phyloP scores from a whole-genome alignment of 23 red algal genomes.

The Cyanidioschyzon merolae region DNA sequence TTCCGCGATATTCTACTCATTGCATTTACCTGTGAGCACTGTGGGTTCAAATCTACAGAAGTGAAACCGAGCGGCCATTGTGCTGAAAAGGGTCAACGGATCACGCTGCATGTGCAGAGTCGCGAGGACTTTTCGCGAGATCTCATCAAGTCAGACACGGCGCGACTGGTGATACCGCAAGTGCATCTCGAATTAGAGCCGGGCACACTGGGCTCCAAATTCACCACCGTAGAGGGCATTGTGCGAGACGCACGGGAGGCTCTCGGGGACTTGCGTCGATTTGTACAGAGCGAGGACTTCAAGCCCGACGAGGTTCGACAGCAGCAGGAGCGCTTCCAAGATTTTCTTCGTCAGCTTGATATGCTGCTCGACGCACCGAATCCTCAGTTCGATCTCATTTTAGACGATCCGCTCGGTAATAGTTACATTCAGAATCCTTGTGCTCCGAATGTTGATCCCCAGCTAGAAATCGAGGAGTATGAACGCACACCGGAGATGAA shows the following conservation, averaged over 20 bases:
- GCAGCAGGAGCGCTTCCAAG: neutral
- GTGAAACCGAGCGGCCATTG: slow-evolving; percentile 28
- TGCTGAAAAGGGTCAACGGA: slow-evolving; percentile 4
- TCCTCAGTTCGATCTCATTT: slow-evolving; percentile 20
- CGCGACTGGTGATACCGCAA: slow-evolving; percentile 16
- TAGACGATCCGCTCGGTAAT: slow-evolving; percentile 46
- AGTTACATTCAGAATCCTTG: slow-evolving; percentile 40
- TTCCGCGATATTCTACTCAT: slow-evolving; percentile 39
- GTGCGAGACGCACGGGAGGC: slow-evolving; percentile 10
- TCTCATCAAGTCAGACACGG: slow-evolving; percentile 37
- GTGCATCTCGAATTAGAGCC: slow-evolving; percentile 18
- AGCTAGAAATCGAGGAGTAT: slow-evolving; percentile 26
- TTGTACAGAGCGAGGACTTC: slow-evolving; percentile 15
- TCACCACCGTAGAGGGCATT: slow-evolving; percentile 39
- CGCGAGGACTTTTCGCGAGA: slow-evolving; percentile 27
- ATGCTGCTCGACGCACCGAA: neutral
- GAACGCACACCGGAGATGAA: slow-evolving; percentile 28
- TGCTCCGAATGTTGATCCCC: slow-evolving; percentile 29
- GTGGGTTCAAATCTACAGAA: slow-evolving; percentile 33
- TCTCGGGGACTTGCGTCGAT: slow-evolving; percentile 7
- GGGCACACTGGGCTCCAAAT: slow-evolving; percentile 25
- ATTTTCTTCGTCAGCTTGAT: slow-evolving; percentile 18
- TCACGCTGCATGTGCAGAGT: neutral
- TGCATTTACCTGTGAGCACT: slow-evolving; percentile 31
- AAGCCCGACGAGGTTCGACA: neutral